Conservation (phyloP, 306 rosid species). For the Dalbergia cochinchinensis region DNA sequence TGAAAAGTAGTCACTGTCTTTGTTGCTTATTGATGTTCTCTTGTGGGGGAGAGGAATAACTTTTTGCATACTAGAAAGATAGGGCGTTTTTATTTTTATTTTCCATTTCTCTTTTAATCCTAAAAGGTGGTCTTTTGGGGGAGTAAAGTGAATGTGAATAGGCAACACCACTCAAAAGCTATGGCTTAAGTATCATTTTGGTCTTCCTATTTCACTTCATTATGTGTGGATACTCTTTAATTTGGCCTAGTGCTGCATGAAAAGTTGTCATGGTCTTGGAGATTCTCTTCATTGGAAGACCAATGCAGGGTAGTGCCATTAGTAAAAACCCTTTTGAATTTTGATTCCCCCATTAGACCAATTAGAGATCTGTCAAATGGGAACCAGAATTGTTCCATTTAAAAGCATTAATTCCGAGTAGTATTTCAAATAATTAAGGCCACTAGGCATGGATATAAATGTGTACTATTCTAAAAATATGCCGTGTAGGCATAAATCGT, state of each 20-base stretch:
- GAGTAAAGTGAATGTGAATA: constrained; percentile 66
- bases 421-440: constrained; percentile 32
- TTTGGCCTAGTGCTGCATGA: constrained; percentile 36
- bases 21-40: constrained; percentile 75
- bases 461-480: constrained; percentile 29
- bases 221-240: constrained; percentile 34
- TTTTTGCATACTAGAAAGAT: constrained; percentile 78
- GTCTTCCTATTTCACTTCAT: constrained; percentile 26
- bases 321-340: constrained; percentile 37
- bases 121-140: constrained; percentile 66
- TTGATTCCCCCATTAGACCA: constrained; percentile 50
- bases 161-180: constrained; percentile 59
- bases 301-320: constrained; percentile 22
- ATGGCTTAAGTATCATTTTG: constrained; percentile 35
- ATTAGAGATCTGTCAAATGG: constrained; percentile 46
- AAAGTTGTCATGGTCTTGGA: constrained; percentile 43
- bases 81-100: constrained; percentile 44
- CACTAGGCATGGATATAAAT: constrained; percentile 24
- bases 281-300: constrained; percentile 46
- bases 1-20: constrained; percentile 71
- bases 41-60: constrained; percentile 94
- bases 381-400: constrained; percentile 35
- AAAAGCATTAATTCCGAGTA: constrained; percentile 19
- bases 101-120: constrained; percentile 42
- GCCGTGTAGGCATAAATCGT: neutral